Conservation (phyloP, 208 protist species). For the Zelonia costaricensis region DNA sequence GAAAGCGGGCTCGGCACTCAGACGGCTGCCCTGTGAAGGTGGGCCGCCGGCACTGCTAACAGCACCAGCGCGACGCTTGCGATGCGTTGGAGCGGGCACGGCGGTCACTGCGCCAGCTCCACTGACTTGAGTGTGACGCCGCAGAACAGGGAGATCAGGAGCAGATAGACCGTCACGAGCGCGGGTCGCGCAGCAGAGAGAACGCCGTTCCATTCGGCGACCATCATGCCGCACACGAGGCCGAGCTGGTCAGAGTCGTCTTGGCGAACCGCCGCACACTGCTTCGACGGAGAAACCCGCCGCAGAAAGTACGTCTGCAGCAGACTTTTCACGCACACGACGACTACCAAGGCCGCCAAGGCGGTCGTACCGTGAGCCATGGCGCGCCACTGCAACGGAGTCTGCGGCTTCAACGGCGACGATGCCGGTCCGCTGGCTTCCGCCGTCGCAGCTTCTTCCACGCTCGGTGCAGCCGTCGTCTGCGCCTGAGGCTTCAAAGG, state of each 20-base stretch:
- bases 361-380: conserved; percentile 27
- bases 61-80: too few species aligned
- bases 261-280: conserved; percentile 1
- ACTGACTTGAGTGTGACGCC: conserved; percentile 17
- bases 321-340: conserved; percentile 26
- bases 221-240: conserved; percentile 11
- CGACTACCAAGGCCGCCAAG: conserved; percentile 20
- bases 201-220: conserved; percentile 25
- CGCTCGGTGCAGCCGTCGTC: too few species aligned
- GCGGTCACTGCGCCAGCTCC: conserved; percentile 2
- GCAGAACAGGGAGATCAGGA: conserved; percentile 20
- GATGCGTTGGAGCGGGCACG: too few species aligned
- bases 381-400: conserved; percentile 17
- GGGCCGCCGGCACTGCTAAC: too few species aligned
- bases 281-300: not conserved
- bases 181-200: conserved; percentile 21
- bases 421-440: not conserved
- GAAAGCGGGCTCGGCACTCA: too few species aligned
- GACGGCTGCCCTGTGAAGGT: too few species aligned
- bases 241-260: conserved; percentile 1
- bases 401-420: conserved; percentile 20
- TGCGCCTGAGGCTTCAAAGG: too few species aligned
- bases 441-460: too few species aligned
- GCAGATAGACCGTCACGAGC: conserved; percentile 12
- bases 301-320: conserved; percentile 23